phyloP scores from a whole-genome alignment of 208 protist species.

The Histomonas meleagridis region DNA sequence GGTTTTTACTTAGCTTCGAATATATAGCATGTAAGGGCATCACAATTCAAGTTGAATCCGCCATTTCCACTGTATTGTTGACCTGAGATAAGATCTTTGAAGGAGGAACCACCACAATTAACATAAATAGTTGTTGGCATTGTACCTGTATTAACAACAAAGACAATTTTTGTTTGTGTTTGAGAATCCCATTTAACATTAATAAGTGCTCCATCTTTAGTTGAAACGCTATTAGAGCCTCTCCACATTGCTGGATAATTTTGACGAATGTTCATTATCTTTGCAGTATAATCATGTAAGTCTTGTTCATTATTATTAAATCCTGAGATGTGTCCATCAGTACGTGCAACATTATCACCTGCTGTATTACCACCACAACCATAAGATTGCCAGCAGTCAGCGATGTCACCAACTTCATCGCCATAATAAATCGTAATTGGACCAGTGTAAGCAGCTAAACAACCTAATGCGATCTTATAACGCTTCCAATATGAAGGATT shows the following conservation, averaged over 20 bases:
- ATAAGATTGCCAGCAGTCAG: conserved; percentile 2
- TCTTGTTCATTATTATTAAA: neutral
- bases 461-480: neutral
- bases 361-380: neutral
- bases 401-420: conserved; percentile 26
- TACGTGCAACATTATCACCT: neutral
- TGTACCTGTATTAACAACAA: neutral
- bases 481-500: neutral
- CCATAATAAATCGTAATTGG: conserved; percentile 23
- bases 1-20: too few species aligned
- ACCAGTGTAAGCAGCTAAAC: neutral
- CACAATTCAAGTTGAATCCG: too few species aligned
- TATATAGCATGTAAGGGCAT: too few species aligned
- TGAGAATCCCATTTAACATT: neutral
- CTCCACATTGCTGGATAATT: neutral
- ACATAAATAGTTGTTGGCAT: neutral
- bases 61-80: too few species aligned
- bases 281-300: neutral
- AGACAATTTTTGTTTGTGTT: neutral
- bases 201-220: neutral
- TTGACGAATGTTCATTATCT: neutral
- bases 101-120: neutral
- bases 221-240: neutral
- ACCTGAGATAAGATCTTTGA: too few species aligned
- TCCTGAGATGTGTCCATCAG: neutral